These are phyloP conservation scores for Eragrostis curvula DNA, from an alignment of 176 grass and related monocot genomes.

Conservation along the genomic window DNA sequence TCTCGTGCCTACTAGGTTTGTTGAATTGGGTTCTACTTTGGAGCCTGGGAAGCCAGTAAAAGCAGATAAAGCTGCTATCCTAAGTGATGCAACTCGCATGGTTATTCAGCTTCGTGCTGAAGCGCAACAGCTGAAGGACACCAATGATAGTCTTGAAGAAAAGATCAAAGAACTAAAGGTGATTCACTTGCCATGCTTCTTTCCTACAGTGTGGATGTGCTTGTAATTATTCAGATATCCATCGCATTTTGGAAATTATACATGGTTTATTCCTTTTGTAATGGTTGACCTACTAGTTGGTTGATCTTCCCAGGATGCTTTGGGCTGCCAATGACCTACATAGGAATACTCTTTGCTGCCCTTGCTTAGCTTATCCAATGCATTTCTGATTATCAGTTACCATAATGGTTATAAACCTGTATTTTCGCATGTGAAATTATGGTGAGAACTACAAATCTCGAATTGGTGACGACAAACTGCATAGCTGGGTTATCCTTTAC, in stretches of 20 bases:
- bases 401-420: neutral
- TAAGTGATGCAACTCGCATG: slow-evolving; percentile 68
- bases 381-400: slow-evolving; percentile 13
- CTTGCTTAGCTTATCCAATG: slow-evolving; percentile 2
- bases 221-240: neutral
- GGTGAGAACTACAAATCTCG: neutral
- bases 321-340: neutral
- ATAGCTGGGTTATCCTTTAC: neutral
- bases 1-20: slow-evolving; percentile 57
- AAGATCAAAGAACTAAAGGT: slow-evolving; percentile 88
- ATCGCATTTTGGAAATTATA: neutral
- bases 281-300: neutral
- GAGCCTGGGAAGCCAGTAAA: slow-evolving; percentile 73
- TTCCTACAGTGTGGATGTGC: neutral
- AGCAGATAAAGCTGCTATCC: slow-evolving; percentile 75
- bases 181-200: neutral
- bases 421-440: neutral
- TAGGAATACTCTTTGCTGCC: neutral
- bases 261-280: neutral
- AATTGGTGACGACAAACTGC: neutral
- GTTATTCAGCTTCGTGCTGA: slow-evolving; percentile 74
- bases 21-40: slow-evolving; percentile 70
- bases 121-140: slow-evolving; percentile 65
- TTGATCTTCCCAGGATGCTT: neutral
- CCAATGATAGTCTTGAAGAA: slow-evolving; percentile 68